These are phyloP conservation scores for Alloteropsis semialata DNA, from an alignment of 176 grass and related monocot species.

Conservation along the genomic window DNA sequence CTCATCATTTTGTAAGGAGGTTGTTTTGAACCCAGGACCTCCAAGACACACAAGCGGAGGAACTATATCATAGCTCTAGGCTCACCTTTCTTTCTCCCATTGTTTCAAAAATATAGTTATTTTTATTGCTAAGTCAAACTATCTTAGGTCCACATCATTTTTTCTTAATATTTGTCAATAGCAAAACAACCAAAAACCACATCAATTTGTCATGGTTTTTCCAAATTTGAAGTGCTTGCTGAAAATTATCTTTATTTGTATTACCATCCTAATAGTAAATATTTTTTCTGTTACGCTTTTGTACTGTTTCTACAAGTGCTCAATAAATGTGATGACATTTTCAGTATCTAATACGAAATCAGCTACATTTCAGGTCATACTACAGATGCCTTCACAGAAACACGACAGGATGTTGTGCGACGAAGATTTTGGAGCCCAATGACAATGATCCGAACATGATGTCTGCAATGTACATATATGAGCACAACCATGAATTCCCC, in stretches of 20 bases:
- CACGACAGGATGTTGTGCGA: background rate
- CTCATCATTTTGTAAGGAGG: too few relatives aligned
- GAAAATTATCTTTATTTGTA: background rate
- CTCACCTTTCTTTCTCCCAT: too few relatives aligned
- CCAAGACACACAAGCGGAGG: too few relatives aligned
- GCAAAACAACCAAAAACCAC: too few relatives aligned
- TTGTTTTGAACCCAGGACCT: too few relatives aligned
- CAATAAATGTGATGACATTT: background rate
- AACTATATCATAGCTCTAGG: too few relatives aligned
- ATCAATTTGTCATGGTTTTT: too few relatives aligned
- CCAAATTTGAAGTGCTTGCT: background rate
- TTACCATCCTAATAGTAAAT: background rate
- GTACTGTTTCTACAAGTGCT: too few relatives aligned
- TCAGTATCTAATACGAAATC: background rate
- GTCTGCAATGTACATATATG: background rate
- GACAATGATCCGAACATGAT: background rate
- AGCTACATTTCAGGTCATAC: background rate
- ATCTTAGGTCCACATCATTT: too few relatives aligned
- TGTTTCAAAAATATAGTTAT: too few relatives aligned
- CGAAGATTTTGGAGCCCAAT: background rate
- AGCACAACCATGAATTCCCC: background rate
- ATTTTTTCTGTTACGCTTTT: background rate
- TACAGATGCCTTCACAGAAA: background rate
- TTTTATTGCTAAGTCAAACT: too few relatives aligned
- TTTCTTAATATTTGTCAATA: too few relatives aligned